Conservation (phyloP, 768 basidiomycete genomes). For the Tylopilus cervinicoccineus region DNA sequence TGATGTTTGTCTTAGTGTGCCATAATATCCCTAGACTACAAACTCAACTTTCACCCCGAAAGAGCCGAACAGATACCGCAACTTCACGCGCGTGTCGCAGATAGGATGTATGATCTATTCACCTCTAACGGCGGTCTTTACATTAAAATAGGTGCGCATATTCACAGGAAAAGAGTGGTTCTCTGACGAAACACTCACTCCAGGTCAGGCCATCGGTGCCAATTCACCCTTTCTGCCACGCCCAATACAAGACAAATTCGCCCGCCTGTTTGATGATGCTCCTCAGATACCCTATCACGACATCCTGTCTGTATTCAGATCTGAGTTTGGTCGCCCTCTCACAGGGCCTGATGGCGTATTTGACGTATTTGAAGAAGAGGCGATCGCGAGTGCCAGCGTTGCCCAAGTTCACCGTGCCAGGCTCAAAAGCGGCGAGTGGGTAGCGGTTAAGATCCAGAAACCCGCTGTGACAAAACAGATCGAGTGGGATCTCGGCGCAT, state of each 20-base stretch:
- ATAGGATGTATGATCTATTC: constrained; percentile 70
- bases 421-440: constrained; percentile 55
- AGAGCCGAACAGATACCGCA: constrained; percentile 71
- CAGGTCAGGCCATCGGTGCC: constrained; percentile 75
- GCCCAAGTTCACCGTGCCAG: constrained; percentile 87
- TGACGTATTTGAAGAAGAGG: constrained; percentile 67
- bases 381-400: constrained; percentile 85
- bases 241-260: constrained; percentile 79
- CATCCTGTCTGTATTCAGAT: constrained; percentile 60
- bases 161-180: neutral
- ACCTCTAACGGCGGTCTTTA: constrained; percentile 82
- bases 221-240: constrained; percentile 83
- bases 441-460: constrained; percentile 94
- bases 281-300: constrained; percentile 77
- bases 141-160: constrained; percentile 67
- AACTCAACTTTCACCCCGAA: constrained; percentile 77
- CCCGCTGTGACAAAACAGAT: constrained; percentile 84
- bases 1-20: constrained; percentile 45
- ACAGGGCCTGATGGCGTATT: constrained; percentile 72
- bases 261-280: constrained; percentile 82
- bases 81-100: constrained; percentile 81
- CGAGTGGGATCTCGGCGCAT: constrained; percentile 76
- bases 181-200: neutral
- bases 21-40: constrained; percentile 76
- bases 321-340: constrained; percentile 66